Evolutionary conservation across 345 rosid genomes (phyloP).

Genomic region (Cardamine resedifolia): DNA sequence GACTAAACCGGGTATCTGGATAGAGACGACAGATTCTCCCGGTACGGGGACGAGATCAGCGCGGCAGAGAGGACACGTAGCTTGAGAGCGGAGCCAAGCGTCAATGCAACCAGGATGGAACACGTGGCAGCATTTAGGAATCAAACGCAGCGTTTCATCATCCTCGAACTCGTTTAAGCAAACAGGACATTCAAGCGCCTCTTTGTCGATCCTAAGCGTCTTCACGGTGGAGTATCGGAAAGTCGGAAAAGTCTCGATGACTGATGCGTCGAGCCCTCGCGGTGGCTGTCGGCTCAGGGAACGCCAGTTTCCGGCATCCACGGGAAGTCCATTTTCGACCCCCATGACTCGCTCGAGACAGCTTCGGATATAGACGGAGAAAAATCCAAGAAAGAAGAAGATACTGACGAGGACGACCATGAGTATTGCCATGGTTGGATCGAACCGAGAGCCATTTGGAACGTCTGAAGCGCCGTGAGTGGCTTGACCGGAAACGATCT

Average conservation of each 20-base stretch:
- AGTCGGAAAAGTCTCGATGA: slow-evolving; percentile 65
- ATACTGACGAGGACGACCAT: slow-evolving; percentile 58
- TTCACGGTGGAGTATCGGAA: slow-evolving; percentile 68
- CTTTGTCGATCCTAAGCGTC: slow-evolving; percentile 56
- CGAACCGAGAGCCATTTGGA: slow-evolving; percentile 34
- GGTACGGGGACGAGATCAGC: slow-evolving; percentile 61
- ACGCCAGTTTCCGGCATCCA: slow-evolving; percentile 31
- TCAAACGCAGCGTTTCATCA: slow-evolving; percentile 70
- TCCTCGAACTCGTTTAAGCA: slow-evolving; percentile 86
- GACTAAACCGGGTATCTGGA: slow-evolving; percentile 30
- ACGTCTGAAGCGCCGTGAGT: slow-evolving; percentile 15
- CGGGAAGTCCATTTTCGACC: not conserved
- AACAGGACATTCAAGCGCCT: slow-evolving; percentile 75
- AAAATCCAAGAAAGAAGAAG: slow-evolving; percentile 68
- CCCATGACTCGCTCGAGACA: slow-evolving; percentile 43
- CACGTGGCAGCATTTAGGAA: slow-evolving; percentile 84
- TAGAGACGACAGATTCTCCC: slow-evolving; percentile 38
- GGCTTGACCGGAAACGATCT: slow-evolving; percentile 28
- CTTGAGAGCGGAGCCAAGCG: slow-evolving; percentile 71
- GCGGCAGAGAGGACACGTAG: slow-evolving; percentile 87
- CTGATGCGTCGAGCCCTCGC: slow-evolving; percentile 61
- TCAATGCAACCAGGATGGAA: slow-evolving; percentile 80
- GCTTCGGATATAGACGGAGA: slow-evolving; percentile 65
- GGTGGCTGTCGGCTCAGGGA: slow-evolving; percentile 27
- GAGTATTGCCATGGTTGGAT: slow-evolving; percentile 63